Percentiles rank a stretch among this genome's conserved stretches.
Evolutionary conservation across 495 filamentous ascomycete genomes (phyloP).

Genomic region (Symbiotaphrina buchneri): DNA sequence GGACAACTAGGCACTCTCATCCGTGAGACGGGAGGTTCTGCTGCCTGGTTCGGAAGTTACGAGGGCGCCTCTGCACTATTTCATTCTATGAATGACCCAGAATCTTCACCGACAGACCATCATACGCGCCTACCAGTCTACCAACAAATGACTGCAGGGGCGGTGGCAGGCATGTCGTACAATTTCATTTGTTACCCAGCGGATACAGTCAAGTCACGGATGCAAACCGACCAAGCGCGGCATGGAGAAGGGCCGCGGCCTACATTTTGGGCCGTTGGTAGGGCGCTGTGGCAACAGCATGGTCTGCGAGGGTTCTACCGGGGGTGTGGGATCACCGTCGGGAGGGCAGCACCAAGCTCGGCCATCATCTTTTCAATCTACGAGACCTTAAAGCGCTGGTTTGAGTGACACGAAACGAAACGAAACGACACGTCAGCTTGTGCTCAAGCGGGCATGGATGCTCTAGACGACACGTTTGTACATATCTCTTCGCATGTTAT

Average conservation of each 20-base stretch:
- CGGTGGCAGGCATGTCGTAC: slow-evolving; percentile 77
- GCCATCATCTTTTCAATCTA: slow-evolving; percentile 93
- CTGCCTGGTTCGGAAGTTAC: slow-evolving; percentile 89
- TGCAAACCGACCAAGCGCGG: slow-evolving; percentile 69
- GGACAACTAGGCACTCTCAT: slow-evolving; percentile 86
- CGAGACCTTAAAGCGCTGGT: slow-evolving; percentile 42
- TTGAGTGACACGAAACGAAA: too few species aligned
- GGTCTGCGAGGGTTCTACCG: slow-evolving; percentile 74
- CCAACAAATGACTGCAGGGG: slow-evolving; percentile 74
- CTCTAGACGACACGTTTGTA: too few species aligned
- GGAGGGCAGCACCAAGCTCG: slow-evolving; percentile 73
- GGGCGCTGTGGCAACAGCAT: slow-evolving; percentile 52
- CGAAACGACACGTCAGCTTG: too few species aligned
- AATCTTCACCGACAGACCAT: slow-evolving; percentile 4
- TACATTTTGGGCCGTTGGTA: slow-evolving; percentile 46
- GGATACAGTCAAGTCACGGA: slow-evolving; percentile 87
- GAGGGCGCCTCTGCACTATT: slow-evolving; percentile 58
- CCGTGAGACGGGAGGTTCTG: slow-evolving; percentile 78
- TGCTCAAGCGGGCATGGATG: too few species aligned
- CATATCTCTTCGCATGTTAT: too few species aligned
- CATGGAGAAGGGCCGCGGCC: too few species aligned
- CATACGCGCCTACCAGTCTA: slow-evolving; percentile 32
- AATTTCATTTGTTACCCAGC: slow-evolving; percentile 95
- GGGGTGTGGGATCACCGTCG: slow-evolving; percentile 85
- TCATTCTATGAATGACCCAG: slow-evolving; percentile 11